phyloP scores from a whole-genome alignment of 345 rosid species.

The Eucalyptus polybractea region DNA sequence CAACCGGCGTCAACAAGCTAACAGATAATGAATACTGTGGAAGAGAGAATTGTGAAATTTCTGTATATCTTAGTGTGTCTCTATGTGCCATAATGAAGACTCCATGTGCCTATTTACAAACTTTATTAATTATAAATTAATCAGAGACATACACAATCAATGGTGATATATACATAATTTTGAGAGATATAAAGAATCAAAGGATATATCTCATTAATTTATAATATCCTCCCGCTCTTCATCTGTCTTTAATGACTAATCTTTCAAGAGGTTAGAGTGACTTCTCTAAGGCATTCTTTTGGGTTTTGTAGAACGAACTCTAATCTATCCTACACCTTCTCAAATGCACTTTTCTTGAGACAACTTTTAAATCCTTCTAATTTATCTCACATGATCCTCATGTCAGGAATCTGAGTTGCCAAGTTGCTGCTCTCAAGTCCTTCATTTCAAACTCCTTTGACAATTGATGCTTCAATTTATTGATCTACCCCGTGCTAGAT shows the following conservation, averaged over 20 bases:
- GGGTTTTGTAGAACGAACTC: too few relatives aligned
- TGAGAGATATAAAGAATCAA: background rate
- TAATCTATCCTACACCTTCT: too few relatives aligned
- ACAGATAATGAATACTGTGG: background rate
- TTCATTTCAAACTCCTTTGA: background rate
- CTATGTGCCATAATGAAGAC: background rate
- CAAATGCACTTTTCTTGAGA: too few relatives aligned
- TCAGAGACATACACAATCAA: background rate
- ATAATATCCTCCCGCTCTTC: too few relatives aligned
- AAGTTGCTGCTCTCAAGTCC: background rate
- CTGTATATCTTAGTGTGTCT: background rate
- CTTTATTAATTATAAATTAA: background rate
- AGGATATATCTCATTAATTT: background rate
- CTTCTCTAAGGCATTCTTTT: too few relatives aligned
- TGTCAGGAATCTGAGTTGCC: too few relatives aligned
- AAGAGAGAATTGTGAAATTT: background rate
- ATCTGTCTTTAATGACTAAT: too few relatives aligned
- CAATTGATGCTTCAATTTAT: background rate
- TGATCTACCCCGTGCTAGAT: background rate
- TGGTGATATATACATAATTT: background rate
- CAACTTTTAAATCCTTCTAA: too few relatives aligned
- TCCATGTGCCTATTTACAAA: background rate
- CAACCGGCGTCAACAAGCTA: background rate
- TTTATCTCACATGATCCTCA: too few relatives aligned
- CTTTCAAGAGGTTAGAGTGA: too few relatives aligned